Evolutionary conservation across 2,329 filamentous ascomycete species (phyloP).

Genomic region (Paraphoma chrysanthemicola): DNA sequence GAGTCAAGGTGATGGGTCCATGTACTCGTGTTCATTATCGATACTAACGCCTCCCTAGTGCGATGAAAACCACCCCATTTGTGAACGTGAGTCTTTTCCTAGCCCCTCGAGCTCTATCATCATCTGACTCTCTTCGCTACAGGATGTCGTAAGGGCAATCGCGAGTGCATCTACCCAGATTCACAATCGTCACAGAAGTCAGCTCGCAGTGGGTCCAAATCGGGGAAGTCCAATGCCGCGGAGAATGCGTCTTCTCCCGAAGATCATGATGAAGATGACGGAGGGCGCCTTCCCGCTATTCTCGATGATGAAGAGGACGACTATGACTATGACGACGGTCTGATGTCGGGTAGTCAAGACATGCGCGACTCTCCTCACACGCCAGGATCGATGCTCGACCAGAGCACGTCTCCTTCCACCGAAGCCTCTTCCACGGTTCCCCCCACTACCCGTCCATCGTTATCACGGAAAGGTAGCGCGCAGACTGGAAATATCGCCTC

Average conservation of each 20-base stretch:
- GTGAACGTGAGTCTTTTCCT: constrained; percentile 67
- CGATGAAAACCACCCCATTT: constrained; percentile 86
- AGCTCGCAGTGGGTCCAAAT: constrained; percentile 55
- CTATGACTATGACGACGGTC: constrained; percentile 28
- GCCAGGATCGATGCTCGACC: constrained; percentile 52
- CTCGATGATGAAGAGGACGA: constrained; percentile 55
- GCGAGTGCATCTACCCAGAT: constrained; percentile 91
- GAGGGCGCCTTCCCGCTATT: constrained; percentile 51
- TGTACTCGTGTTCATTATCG: not conserved
- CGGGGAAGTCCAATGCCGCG: constrained; percentile 50
- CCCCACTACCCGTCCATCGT: constrained; percentile 31
- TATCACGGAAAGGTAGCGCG: constrained; percentile 44
- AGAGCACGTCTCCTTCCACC: constrained; percentile 60
- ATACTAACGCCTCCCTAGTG: constrained; percentile 64
- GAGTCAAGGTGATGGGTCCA: constrained; percentile 70
- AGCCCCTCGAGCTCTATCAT: constrained; percentile 7
- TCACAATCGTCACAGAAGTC: constrained; percentile 61
- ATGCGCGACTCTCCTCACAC: constrained; percentile 47
- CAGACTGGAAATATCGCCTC: constrained; percentile 28
- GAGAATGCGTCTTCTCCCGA: constrained; percentile 62
- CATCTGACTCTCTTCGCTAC: constrained; percentile 23
- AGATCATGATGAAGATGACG: constrained; percentile 52
- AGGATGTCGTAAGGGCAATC: constrained; percentile 90
- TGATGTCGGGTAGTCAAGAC: constrained; percentile 28
- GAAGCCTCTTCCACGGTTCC: constrained; percentile 52